Percentiles rank a stretch among this genome's conserved stretches.
These are phyloP conservation scores for Adansonia digitata DNA, from an alignment of 345 rosid species.

Conservation along the genomic window DNA sequence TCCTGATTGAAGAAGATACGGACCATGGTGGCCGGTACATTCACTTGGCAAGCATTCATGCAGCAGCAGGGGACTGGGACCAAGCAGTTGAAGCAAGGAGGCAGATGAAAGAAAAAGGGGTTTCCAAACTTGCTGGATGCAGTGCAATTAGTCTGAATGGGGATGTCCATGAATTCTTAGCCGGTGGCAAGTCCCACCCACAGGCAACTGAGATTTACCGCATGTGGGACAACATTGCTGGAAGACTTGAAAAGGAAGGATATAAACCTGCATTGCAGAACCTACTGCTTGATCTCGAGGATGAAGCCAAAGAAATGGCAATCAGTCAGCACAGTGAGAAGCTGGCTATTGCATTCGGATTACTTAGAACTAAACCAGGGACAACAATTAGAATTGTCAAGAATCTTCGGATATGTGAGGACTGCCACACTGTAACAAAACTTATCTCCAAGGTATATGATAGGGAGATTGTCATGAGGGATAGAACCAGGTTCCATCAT, in stretches of 20 bases:
- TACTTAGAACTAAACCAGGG: constrained; percentile 47
- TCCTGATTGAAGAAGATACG: constrained; percentile 44
- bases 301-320: constrained; percentile 48
- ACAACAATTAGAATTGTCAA: constrained; percentile 42
- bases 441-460: constrained; percentile 7
- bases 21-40: constrained; percentile 53
- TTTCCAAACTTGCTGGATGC: constrained; percentile 55
- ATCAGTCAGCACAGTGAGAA: constrained; percentile 64
- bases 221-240: constrained; percentile 37
- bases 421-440: neutral
- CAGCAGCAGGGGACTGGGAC: constrained; percentile 51
- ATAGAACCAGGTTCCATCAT: constrained; percentile 52
- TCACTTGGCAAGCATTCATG: constrained; percentile 55
- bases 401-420: constrained; percentile 39
- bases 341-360: constrained; percentile 55
- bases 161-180: constrained; percentile 46
- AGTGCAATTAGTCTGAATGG: constrained; percentile 55
- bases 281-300: constrained; percentile 37
- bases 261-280: constrained; percentile 39
- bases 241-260: constrained; percentile 37
- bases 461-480: constrained; percentile 54
- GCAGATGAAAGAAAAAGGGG: constrained; percentile 45
- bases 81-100: constrained; percentile 48
- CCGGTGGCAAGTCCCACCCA: constrained; percentile 51
- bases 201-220: constrained; percentile 32